Base-by-base conservation (phyloP, 225 moss, liverwort and hornwort species). In the Straminergon stramineum region DNA sequence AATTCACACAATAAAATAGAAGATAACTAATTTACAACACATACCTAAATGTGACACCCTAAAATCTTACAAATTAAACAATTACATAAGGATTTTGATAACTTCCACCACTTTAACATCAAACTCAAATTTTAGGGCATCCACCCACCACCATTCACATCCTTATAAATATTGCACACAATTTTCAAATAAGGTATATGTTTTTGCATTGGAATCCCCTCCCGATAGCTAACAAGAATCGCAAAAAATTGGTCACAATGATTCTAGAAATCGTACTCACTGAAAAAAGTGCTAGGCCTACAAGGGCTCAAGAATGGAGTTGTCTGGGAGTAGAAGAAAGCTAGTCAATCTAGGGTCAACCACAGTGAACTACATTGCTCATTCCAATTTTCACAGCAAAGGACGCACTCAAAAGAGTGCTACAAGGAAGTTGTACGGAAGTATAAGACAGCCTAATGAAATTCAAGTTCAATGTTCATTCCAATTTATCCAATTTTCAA, bases 111-210 rank as follows among this genome's bases (percentile, higher is more conserved):
- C 37, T 15, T 53, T 53, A 53, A 52, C 10, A 56, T 62, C 34
- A 48, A 34, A 82, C 2, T 48, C 11, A 22, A 17, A 82, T 15
- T 43, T 32, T 48, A 20, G 15, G 5, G 31, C 31, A 62, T 22
- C 32, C 19, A 81, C 3, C 16, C 9, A 81, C 2, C 2, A 58
- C 1, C 1, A 0, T 58, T 58, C 2, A 3, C n/a, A 28, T 17
- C 41, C 4, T 56, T 79, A n/a, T 10, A 79, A 10, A 24, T 56
- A 10, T n/a, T n/a, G 17, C 17, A 79, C 15, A 26, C n/a, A n/a
- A n/a, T 56, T 2, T 26, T 10, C n/a, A 79, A 57, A 57, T n/a
- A 11, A n/a, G 27, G 1, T 17, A 79, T 56, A 15, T 37, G 1
- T 79, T 57, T n/a, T 26, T n/a, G 57, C 2, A 17, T 79, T n/a